Conservation (phyloP, 1,284 basidiomycete species). For the Puccinia hordei region DNA sequence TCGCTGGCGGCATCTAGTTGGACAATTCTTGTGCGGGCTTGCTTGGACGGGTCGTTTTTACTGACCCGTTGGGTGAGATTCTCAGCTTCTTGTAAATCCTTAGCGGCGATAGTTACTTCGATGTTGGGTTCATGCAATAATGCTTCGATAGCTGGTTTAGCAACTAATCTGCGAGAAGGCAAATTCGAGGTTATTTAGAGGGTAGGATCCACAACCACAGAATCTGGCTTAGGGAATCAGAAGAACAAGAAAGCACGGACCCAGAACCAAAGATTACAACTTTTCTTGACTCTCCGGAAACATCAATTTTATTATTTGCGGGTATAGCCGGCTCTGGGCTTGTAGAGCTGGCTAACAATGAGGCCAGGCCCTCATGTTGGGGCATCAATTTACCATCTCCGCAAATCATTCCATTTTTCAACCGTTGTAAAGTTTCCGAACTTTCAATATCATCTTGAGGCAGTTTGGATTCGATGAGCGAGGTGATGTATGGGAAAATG, state of each 20-base stretch:
- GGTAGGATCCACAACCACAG: background rate
- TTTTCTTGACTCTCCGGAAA: conserved; percentile 6
- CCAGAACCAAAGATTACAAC: conserved; percentile 48
- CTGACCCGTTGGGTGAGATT: conserved; percentile 69
- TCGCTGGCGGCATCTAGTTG: conserved; percentile 69
- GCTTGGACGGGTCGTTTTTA: conserved; percentile 64
- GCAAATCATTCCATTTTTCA: conserved; percentile 74
- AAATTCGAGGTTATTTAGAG: conserved; percentile 58
- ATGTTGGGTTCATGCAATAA: conserved; percentile 63
- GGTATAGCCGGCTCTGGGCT: conserved; percentile 48
- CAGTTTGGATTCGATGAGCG: conserved; percentile 61
- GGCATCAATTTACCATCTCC: conserved; percentile 65
- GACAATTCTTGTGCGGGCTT: conserved; percentile 67
- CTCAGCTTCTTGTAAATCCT: conserved; percentile 65
- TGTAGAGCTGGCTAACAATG: conserved; percentile 63
- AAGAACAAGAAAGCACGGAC: conserved; percentile 11
- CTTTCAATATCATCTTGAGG: conserved; percentile 54
- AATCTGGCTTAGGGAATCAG: background rate
- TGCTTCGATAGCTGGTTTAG: conserved; percentile 77
- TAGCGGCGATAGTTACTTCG: conserved; percentile 58
- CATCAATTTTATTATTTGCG: background rate
- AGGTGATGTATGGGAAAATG: conserved; percentile 70
- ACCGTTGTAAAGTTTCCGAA: conserved; percentile 61
- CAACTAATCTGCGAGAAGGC: conserved; percentile 88
- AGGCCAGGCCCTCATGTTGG: conserved; percentile 68